A percentile compares a stretch with the other conserved stretches of the same genome.
These are phyloP conservation scores for Porcisia hertigi DNA, from an alignment of 208 protist species.

Conservation along the genomic window DNA sequence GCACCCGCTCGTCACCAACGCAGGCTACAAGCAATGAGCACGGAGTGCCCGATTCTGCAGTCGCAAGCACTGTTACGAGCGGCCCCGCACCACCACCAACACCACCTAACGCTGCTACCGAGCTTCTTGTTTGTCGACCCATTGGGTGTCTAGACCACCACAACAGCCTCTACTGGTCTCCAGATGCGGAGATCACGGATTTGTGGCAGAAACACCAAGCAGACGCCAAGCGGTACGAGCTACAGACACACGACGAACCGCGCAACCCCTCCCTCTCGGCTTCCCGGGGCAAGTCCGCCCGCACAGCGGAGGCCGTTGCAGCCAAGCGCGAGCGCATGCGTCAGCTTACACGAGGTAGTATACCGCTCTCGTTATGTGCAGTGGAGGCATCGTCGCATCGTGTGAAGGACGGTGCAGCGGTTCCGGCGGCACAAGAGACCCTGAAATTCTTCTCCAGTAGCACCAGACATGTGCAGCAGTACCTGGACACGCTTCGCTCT, in stretches of 20 bases:
- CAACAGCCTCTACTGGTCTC: conserved; percentile 74
- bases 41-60: background rate
- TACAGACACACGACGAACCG: background rate
- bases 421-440: background rate
- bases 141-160: conserved; percentile 76
- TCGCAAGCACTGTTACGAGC: background rate
- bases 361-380: background rate
- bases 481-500: conserved; percentile 44
- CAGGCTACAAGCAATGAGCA: background rate
- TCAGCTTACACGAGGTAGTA: conserved; percentile 40
- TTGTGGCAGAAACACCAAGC: conserved; percentile 4
- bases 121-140: conserved; percentile 35
- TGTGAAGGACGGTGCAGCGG: background rate
- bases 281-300: background rate
- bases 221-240: background rate
- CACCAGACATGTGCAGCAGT: conserved; percentile 11
- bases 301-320: conserved; percentile 29
- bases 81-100: background rate
- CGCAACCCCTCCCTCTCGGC: background rate
- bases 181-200: conserved; percentile 26
- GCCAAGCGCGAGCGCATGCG: conserved; percentile 65
- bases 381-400: background rate
- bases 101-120: background rate
- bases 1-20: background rate
- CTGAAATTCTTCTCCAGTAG: background rate